Evolutionary conservation across 2,329 filamentous ascomycete species (phyloP), one percentile per base, ranked within the genome.

Genomic region (Grosmannia penicillata): DNA sequence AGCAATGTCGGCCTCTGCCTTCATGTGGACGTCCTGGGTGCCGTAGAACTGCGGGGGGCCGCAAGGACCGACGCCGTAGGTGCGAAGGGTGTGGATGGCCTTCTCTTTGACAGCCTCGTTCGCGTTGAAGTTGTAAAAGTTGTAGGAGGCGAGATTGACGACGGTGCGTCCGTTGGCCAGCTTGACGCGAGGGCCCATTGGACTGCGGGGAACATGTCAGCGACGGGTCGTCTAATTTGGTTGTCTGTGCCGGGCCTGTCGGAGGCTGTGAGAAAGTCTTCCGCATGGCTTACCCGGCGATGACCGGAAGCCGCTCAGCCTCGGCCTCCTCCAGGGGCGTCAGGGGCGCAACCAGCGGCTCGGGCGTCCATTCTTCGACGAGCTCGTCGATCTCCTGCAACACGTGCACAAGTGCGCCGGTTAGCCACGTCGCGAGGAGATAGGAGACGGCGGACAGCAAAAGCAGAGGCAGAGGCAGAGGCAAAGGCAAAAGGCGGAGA

Each of bases 21-120:
- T 91, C 75, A 95, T 89, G 59, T 98, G 91, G 33, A 96, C 87
- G 60, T 98, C 91, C 57, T 96, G 89, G 24, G 86, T 98, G 47
- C 87, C 91, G 62, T 98, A 98, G 63, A 98, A 98, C 47, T 93
- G 87, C 6, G 91, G 91, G 15, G 91, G 91, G 17, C 91, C 91
- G 56, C 91, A 98, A 41, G 91, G 89, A 8, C 91, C 93, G 29
- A 98, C 93, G 40, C 91, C 91, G 51, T 98, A 98, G 17, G 83
- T 93, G 43, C 89, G 82, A 28, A 98, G 72, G 0, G 87, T 93
- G 57, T 89, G 80, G 45, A 98, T 86, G 2, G 89, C 91, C 58
- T 94, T 93, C 50, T 95, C 86, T 54, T 93, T 94, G 51, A 98
- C 78, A 26, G 78, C 73, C 45, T 96, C 89, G 56, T 94, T 95